Base-by-base conservation (phyloP, 23 red algal genomes). In the Rhodosorus marinus region DNA sequence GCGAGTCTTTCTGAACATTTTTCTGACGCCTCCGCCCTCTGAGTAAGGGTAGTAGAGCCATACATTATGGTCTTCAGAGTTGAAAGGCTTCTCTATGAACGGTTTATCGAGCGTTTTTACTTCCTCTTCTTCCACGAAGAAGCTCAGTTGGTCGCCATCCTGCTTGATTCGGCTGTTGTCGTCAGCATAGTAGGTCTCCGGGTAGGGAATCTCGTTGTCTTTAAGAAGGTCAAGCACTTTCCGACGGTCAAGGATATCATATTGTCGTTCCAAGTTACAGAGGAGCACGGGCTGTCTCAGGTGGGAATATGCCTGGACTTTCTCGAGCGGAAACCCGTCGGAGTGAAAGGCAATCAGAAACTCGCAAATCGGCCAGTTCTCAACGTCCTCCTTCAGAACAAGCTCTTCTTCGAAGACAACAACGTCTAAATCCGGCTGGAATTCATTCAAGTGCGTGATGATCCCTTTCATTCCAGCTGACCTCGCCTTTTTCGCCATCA, bases 31-130 rank as follows among this genome's bases (percentile, higher is more conserved):
- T 8, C 81, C 81, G 15, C 70, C 70, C 29, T 62, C 69, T 64
- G 74, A 81, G 32, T 60, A 81, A n/a, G n/a, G n/a, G 47, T 74
- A 74, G 59, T 74, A 74, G 57, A 58, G 35, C 52, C 64, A 46
- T 23, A 82, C 57, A 31, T 49, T 64, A 59, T 95, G 88, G 67
- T 84, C 73, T 20, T 80, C 77, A 15, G 88, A 31, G 45, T 78
- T 69, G 40, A 81, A 38, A 0, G 88, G 88, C 62, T 95, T 95
- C 42, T 95, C 88, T 51, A 95, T 80, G 62, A 95, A 95, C 20
- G 88, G 88, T 66, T 84, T 93, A 8, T 29, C 26, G 15, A 93
- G 20, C 8, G 8, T 5, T 22, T 24, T 28, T 4, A 56, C 24
- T 5, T 51, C 20, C 35, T 66, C 24, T 61, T 38, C 11, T 61